Evolutionary conservation across 129 eudicot species (phyloP).

Genomic region (Smallanthus sonchifolius): DNA sequence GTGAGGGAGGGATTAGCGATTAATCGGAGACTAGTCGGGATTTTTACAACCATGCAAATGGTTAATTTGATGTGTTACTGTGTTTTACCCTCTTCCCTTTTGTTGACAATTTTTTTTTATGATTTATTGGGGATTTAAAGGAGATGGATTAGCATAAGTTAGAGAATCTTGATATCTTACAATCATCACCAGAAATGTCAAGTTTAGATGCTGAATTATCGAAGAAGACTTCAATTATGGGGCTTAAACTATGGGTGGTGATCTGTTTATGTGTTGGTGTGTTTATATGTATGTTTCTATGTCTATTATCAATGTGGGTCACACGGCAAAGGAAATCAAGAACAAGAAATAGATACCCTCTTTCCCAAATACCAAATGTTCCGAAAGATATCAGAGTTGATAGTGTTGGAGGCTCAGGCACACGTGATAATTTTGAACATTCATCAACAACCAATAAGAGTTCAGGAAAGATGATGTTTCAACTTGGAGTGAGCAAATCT

Average conservation of each 20-base stretch:
- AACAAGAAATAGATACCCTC: constrained; percentile 46
- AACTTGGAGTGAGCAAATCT: constrained; percentile 71
- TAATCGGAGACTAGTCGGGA: too few species aligned
- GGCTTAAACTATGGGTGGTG: constrained; percentile 73
- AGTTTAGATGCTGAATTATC: constrained; percentile 52
- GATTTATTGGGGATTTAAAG: constrained; percentile 6
- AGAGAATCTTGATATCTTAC: constrained; percentile 7
- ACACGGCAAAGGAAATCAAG: constrained; percentile 56
- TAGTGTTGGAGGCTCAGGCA: constrained; percentile 49
- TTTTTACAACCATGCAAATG: too few species aligned
- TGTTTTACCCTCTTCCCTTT: background rate
- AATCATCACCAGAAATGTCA: constrained; percentile 42
- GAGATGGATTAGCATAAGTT: constrained; percentile 28
- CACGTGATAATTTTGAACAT: constrained; percentile 45
- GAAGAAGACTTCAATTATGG: constrained; percentile 58
- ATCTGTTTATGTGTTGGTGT: constrained; percentile 66
- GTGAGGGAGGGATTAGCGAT: too few species aligned
- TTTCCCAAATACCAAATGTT: constrained; percentile 68
- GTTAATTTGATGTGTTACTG: constrained; percentile 10
- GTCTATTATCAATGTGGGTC: constrained; percentile 69
- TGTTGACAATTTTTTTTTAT: constrained; percentile 9
- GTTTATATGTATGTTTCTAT: constrained; percentile 60
- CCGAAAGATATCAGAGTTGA: constrained; percentile 80
- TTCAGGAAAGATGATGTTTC: constrained; percentile 62
- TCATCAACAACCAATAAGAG: constrained; percentile 28